Evolutionary conservation across 2,329 filamentous ascomycete species (phyloP).

Genomic region (Arthroderma sp.): DNA sequence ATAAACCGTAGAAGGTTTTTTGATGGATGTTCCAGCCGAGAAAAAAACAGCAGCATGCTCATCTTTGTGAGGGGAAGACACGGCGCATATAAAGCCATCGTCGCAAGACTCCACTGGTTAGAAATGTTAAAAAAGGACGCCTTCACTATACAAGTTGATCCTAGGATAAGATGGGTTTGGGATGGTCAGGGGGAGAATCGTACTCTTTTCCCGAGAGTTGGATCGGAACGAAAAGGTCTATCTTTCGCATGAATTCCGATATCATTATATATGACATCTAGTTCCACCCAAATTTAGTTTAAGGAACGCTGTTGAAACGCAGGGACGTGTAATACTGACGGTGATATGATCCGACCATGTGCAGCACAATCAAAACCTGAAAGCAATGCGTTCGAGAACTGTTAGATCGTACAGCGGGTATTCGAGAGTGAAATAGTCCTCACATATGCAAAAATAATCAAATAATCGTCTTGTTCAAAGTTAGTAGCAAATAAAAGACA

Average conservation of each 20-base stretch:
- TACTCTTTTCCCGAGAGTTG: neutral
- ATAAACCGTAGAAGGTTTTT: conserved; percentile 13
- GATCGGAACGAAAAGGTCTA: conserved; percentile 12
- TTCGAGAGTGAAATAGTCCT: neutral
- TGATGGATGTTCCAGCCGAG: conserved; percentile 18
- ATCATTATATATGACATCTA: conserved; percentile 17
- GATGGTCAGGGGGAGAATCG: neutral
- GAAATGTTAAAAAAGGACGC: conserved; percentile 1
- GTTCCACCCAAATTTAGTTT: neutral
- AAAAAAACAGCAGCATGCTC: conserved; percentile 20
- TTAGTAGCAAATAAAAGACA: neutral
- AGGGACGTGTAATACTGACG: neutral
- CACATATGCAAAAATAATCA: neutral
- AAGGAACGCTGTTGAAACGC: neutral
- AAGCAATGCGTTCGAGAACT: neutral
- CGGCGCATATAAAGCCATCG: conserved; percentile 20
- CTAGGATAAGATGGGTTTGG: neutral
- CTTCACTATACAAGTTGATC: neutral
- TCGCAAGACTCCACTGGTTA: conserved; percentile 16
- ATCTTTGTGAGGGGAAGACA: conserved; percentile 18
- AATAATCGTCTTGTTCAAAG: conserved; percentile 5
- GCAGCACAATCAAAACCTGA: neutral
- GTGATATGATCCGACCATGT: neutral
- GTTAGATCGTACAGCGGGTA: neutral
- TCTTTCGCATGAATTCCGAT: conserved; percentile 16